phyloP scores from a whole-genome alignment of 371 early-diverging fungal genomes.

The Phascolomyces articulosus region DNA sequence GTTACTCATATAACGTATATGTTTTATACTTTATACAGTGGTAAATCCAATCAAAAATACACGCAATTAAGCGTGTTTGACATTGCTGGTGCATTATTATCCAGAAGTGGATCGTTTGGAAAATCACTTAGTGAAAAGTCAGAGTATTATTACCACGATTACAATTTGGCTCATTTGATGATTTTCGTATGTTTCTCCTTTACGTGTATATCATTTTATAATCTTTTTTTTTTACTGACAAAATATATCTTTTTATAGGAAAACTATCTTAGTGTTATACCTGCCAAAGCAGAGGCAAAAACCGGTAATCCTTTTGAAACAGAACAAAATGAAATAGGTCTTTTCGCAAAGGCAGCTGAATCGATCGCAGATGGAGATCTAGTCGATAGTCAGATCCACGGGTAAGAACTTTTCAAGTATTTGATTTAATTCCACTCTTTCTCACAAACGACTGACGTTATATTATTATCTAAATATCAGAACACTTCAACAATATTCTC shows the following conservation, averaged over 20 bases:
- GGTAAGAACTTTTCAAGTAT: conserved; percentile 33
- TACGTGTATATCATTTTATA: background rate
- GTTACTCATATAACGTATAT: background rate
- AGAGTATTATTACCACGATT: conserved; percentile 95
- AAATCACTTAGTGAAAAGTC: conserved; percentile 70
- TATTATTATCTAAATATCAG: background rate
- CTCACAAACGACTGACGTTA: too few species aligned
- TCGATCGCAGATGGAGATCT: conserved; percentile 88
- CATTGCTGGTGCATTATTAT: conserved; percentile 74
- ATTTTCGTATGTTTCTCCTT: conserved; percentile 68
- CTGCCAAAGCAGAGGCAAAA: conserved; percentile 22
- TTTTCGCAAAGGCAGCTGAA: conserved; percentile 88
- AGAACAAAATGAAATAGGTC: conserved; percentile 48
- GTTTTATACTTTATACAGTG: conserved; percentile 25
- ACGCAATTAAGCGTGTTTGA: conserved; percentile 86
- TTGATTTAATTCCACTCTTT: too few species aligned
- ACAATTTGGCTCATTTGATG: conserved; percentile 89
- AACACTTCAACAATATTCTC: conserved; percentile 82
- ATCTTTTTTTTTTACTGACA: too few species aligned
- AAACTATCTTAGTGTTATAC: conserved; percentile 45
- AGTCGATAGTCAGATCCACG: conserved; percentile 81
- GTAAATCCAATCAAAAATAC: conserved; percentile 77
- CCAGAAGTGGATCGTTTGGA: conserved; percentile 52
- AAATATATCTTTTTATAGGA: conserved; percentile 33
- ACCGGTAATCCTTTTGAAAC: conserved; percentile 21